Evolutionary conservation across 2,329 filamentous ascomycete genomes (phyloP), one percentile per base, ranked within the genome.

Genomic region (Cadophora sp.): DNA sequence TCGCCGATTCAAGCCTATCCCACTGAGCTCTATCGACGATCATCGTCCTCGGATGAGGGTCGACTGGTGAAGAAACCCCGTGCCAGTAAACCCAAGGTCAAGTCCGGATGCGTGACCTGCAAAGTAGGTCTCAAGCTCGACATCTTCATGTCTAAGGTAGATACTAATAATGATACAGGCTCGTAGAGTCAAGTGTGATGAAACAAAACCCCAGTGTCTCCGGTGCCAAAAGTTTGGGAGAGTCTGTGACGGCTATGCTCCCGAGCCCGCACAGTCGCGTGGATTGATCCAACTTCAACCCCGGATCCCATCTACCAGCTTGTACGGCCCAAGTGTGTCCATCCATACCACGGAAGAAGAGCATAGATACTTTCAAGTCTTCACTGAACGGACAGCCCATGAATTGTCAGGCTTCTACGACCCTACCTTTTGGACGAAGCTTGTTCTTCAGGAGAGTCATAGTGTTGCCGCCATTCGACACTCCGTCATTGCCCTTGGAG

Each of bases 351-450:
- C 79, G 41, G 79, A 83, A 18, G 79, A 82, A 55, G 88, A 91
- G 68, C 81, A 80, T 47, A 81, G 83, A 59, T 90, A 90, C 73
- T 90, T 90, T 73, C 82, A 87, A 66, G 77, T 88, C 9, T 91
- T 91, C 72, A 83, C 83, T 51, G 80, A 84, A 22, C 84, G 85
- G 51, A 89, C 89, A 0, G 86, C 88, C 1, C 83, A 80, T 48
- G 87, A 89, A 73, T 79, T 91, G 11, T 88, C 88, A 0, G 88
- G 89, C 18, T 90, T 87, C 74, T 91, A 90, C 68, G 86, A 90
- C 73, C 83, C 83, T 22, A 80, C 82, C 1, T 91, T 91, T 74
- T 91, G 89, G 88, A 87, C 83, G 1, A 81, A 82, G 53, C 82
- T 84, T 18, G 87, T 91, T 5, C 76, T 90, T 13, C 85, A 87